Percentiles rank a stretch among this genome's conserved stretches.
Evolutionary conservation across 257 asterid species (phyloP).

Genomic region (Rauvolfia tetraphylla): DNA sequence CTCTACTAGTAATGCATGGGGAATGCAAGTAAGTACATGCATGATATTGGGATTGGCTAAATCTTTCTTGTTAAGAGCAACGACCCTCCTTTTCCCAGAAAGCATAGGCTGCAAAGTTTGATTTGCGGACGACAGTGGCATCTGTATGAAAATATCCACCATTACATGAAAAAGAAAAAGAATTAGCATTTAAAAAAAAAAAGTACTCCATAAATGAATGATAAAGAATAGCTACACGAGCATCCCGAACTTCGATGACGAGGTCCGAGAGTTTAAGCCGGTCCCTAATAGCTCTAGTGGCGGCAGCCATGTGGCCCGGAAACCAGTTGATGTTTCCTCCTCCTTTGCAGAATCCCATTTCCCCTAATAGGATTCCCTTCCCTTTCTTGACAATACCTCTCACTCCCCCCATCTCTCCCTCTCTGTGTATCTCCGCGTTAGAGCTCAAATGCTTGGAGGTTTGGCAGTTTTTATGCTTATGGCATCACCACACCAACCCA

Average conservation of each 20-base stretch:
- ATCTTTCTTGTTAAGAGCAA: conserved; percentile 95
- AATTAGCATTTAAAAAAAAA: background rate
- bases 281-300: conserved; percentile 91
- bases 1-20: background rate
- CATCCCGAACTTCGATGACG: conserved; percentile 93
- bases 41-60: conserved; percentile 88
- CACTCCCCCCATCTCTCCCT: conserved; percentile 38
- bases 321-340: conserved; percentile 90
- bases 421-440: background rate
- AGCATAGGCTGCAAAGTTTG: conserved; percentile 77
- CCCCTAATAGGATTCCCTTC: conserved; percentile 44
- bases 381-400: conserved; percentile 40
- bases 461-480: too few relatives aligned
- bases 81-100: conserved; percentile 61
- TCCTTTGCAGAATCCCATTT: conserved; percentile 72
- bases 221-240: conserved; percentile 55
- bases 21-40: conserved; percentile 44
- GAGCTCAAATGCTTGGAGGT: too few relatives aligned
- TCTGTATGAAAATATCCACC: conserved; percentile 29
- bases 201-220: background rate
- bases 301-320: conserved; percentile 99
- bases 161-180: background rate
- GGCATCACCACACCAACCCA: background rate
- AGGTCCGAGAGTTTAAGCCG: conserved; percentile 81
- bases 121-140: conserved; percentile 82